Conservation (phyloP, 495 filamentous ascomycete genomes). For the Talaromyces trachyspermus region DNA sequence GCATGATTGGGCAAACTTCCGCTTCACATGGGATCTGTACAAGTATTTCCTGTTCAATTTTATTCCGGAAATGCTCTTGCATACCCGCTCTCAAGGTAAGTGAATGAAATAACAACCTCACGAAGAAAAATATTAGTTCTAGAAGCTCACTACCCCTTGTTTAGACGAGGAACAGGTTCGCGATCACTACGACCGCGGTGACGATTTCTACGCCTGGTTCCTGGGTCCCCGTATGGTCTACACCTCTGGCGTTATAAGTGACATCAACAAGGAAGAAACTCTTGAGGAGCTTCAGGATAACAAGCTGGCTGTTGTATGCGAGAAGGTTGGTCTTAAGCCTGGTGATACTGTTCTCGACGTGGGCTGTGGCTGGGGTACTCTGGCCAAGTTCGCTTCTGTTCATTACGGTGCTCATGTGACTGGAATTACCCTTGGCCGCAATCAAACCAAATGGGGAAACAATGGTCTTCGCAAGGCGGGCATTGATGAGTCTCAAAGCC, state of each 20-base stretch:
- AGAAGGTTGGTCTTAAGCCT: constrained; percentile 57
- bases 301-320: constrained; percentile 63
- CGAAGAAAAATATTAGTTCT: not conserved
- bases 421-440: constrained; percentile 61
- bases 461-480: constrained; percentile 52
- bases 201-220: constrained; percentile 73
- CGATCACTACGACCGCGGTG: constrained; percentile 68
- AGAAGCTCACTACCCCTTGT: not conserved
- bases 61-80: constrained; percentile 61
- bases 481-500: constrained; percentile 53
- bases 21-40: constrained; percentile 57
- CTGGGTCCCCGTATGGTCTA: constrained; percentile 69
- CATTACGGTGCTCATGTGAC: constrained; percentile 58
- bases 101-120: too few species aligned
- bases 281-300: constrained; percentile 67
- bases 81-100: constrained; percentile 60
- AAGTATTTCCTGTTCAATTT: constrained; percentile 63
- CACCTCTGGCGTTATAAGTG: constrained; percentile 61
- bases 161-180: constrained; percentile 70
- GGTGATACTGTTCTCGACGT: constrained; percentile 61
- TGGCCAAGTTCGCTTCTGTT: constrained; percentile 56
- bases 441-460: constrained; percentile 69
- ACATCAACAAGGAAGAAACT: constrained; percentile 56
- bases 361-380: constrained; percentile 66
- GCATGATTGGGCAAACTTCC: constrained; percentile 64